phyloP scores from a whole-genome alignment of 2,329 filamentous ascomycete species.

The Claviceps sp. region DNA sequence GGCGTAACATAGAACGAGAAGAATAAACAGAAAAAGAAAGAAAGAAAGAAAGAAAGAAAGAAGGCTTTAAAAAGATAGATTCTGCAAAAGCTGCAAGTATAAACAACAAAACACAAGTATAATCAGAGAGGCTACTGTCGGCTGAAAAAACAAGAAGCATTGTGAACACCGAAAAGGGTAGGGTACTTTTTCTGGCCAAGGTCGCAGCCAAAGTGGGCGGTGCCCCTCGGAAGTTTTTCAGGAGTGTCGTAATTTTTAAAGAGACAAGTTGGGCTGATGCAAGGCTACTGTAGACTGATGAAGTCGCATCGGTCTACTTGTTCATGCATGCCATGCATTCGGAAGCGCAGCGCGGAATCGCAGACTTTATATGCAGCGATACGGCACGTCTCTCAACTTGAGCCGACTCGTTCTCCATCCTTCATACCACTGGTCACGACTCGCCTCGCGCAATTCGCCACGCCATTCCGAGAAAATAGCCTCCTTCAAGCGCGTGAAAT shows the following conservation, averaged over 20 bases:
- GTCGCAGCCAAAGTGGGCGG: background rate
- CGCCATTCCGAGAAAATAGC: constrained; percentile 91
- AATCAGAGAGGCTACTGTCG: background rate
- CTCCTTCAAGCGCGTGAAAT: constrained; percentile 83
- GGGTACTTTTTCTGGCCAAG: background rate
- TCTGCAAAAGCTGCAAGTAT: background rate
- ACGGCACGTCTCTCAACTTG: constrained; percentile 36
- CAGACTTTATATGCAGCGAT: constrained; percentile 19
- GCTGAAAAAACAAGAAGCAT: background rate
- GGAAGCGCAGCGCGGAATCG: background rate
- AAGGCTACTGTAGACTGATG: background rate
- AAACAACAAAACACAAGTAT: background rate
- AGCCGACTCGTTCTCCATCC: constrained; percentile 72
- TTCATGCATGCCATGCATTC: background rate
- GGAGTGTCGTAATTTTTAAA: background rate
- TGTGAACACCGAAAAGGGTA: background rate
- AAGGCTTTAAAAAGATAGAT: background rate
- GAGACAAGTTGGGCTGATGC: background rate
- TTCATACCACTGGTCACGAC: constrained; percentile 88
- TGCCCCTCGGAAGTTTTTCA: background rate
- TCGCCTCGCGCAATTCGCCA: constrained; percentile 76
- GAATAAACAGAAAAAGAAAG: background rate
- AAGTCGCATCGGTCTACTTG: constrained; percentile 1
- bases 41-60: background rate
- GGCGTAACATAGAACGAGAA: background rate